These are phyloP conservation scores for Powellomyces hirtus DNA, from an alignment of 192 early-diverging fungal species.

Conservation along the genomic window DNA sequence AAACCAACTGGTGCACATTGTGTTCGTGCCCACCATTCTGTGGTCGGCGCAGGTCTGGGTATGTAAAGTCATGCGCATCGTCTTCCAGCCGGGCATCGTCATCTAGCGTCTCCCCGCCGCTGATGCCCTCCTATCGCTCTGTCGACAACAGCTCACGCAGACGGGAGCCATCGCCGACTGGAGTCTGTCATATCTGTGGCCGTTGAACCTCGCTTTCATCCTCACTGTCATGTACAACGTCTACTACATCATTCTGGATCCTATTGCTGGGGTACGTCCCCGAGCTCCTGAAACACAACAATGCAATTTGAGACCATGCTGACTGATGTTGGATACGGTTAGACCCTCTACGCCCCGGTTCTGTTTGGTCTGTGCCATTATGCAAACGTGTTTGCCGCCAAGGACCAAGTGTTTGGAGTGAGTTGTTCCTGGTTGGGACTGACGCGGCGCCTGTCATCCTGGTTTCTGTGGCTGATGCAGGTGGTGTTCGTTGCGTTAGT, in stretches of 20 bases:
- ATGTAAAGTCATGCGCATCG: conserved; percentile 26
- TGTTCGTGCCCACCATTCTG: conserved; percentile 89
- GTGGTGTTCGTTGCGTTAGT: conserved; percentile 25
- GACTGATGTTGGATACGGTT: too few relatives aligned
- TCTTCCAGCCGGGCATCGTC: not conserved
- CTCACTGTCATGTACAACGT: conserved; percentile 52
- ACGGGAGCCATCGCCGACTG: conserved; percentile 18
- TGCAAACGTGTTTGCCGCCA: conserved; percentile 59
- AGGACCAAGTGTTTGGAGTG: conserved; percentile 12
- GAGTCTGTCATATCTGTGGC: conserved; percentile 27
- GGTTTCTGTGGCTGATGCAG: conserved; percentile 26
- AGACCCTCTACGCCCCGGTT: conserved; percentile 26
- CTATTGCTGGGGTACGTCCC: conserved; percentile 56
- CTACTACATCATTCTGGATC: conserved; percentile 82
- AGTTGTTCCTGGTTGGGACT: conserved; percentile 8
- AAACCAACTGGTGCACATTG: conserved; percentile 81
- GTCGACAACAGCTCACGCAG: conserved; percentile 5
- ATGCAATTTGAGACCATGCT: too few relatives aligned
- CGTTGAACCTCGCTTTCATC: conserved; percentile 53
- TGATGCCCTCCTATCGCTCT: not conserved
- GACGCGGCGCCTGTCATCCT: conserved; percentile 9
- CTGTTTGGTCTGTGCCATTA: conserved; percentile 53
- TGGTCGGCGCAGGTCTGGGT: conserved; percentile 73
- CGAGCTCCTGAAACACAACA: too few relatives aligned
- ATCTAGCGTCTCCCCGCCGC: not conserved